Evolutionary conservation across 768 basidiomycete genomes (phyloP).

Genomic region (Mycena venus): DNA sequence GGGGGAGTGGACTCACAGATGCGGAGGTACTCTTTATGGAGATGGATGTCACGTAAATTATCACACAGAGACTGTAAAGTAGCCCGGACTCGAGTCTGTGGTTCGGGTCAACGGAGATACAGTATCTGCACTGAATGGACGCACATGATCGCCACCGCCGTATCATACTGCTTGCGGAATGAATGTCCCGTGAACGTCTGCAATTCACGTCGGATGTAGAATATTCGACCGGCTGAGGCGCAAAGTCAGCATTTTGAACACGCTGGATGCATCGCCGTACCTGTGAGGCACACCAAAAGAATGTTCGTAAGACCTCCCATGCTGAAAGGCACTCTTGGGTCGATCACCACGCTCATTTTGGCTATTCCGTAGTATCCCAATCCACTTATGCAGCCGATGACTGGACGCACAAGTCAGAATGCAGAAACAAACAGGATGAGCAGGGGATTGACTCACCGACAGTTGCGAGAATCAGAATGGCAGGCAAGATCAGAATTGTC

Average conservation of each 20-base stretch:
- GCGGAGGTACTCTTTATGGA: neutral
- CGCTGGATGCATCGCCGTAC: neutral
- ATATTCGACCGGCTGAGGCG: conserved; percentile 6
- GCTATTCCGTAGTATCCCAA: neutral
- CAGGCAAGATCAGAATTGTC: neutral
- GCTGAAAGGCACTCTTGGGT: neutral
- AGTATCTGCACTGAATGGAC: neutral
- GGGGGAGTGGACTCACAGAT: conserved; percentile 15
- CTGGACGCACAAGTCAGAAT: neutral
- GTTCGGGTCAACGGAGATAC: neutral
- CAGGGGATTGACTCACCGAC: neutral
- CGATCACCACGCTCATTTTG: neutral
- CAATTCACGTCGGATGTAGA: conserved; percentile 6
- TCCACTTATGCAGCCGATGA: neutral
- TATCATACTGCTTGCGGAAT: neutral
- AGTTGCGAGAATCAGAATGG: neutral
- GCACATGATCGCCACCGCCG: conserved; percentile 11
- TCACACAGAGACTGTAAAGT: conserved; percentile 6
- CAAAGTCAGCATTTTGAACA: neutral
- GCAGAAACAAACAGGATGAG: neutral
- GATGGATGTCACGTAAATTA: conserved; percentile 14
- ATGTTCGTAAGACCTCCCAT: conserved; percentile 6
- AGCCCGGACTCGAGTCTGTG: conserved; percentile 14
- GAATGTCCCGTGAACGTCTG: neutral
- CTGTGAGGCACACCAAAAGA: neutral